Base-by-base conservation (phyloP, 1,284 basidiomycete genomes). In the Rhodotorula sp. region DNA sequence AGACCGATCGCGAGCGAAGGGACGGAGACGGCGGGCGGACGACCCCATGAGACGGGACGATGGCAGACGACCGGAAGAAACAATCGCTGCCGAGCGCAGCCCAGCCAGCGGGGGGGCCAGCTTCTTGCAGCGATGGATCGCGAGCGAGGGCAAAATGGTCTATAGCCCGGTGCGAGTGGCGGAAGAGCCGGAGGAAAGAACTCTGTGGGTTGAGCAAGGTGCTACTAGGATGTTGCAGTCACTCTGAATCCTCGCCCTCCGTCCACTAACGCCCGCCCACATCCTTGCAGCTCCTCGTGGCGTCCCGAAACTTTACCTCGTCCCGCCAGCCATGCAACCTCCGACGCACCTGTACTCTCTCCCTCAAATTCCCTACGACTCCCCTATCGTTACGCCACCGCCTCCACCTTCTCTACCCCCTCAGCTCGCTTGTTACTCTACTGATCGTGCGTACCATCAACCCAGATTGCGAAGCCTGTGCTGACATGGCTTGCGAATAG, bases 91-190 rank as follows among this genome's bases (percentile, higher is more conserved):
- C 15, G 20, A 29, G 29, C 46, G 7, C n/a, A 46, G 30, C 17
- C 30, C n/a, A 13, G 24, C 29, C 20, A 55, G 58, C 32, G n/a
- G 19, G 20, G 15, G 59, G 17, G 60, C 36, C 10, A 60, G 58
- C 51, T 66, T 66, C 24, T 2, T 66, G 13, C 34, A 60, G 20
- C 20, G 54, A 9, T 66, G 64, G 64, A 22, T 66, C 7, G 34
- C 36, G 2, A 30, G 30, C 1, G 53, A 66, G 24, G 36, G 44
- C 0, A 27, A 20, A 8, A 44, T 34, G n/a, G 24, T 20, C 2
- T 66, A 66, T 29, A 66, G 53, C 11, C 64, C 59, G 6, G 54
- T 66, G 34, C 39, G 48, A 20, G 39, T 13, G 39, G 32, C 29
- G n/a, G 27, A 54, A 57, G 44, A 24, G 22, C 32, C 15, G 13